Evolutionary conservation across 2,329 filamentous ascomycete species (phyloP), one percentile per base, ranked within the genome.

Genomic region (Chaetomium strumarium): DNA sequence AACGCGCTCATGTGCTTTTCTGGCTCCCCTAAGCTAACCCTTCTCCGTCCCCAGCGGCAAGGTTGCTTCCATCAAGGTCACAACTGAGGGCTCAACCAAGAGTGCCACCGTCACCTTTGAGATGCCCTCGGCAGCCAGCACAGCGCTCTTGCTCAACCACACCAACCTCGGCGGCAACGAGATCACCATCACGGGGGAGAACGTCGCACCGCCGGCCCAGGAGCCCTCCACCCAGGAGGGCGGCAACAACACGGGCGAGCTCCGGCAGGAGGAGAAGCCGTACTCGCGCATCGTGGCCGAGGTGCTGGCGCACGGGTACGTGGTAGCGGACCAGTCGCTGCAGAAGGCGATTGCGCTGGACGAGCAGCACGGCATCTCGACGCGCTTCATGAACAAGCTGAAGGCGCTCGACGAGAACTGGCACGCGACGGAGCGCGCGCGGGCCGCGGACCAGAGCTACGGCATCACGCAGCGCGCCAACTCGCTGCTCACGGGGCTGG

Each of bases 241-340:
- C 24, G 24, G 24, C 24, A 24, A 7, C 24, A 73, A 72, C 47
- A 78, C 90, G 63, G 78, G 90, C 63, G 82, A 90, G 62, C 84
- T 97, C 63, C 83, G 85, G 13, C 93, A 99, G 68, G 93, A 99
- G 72, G 90, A 97, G 77, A 99, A 99, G 80, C 93, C 93, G 14
- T 87, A 91, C 64, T 83, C 88, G 38, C 89, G 93, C 64, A 96
- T 99, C 69, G 72, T 96, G 46, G 93, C 93, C 60, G 93, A 99
- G 75, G 96, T 97, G 72, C 86, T 99, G 33, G 91, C 93, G 11
- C 90, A 96, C 64, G 93, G 93, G 62, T 99, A 99, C 74, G 80
- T 84, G 37, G 78, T 97, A 59, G 90, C 81, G 30, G 81, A 85
- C 52, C 76, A 71, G 29, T 88, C 88, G 46, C 85, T 96, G 62